Base-by-base conservation (phyloP, 2,329 filamentous ascomycete genomes). In the Volutella citrinella region DNA sequence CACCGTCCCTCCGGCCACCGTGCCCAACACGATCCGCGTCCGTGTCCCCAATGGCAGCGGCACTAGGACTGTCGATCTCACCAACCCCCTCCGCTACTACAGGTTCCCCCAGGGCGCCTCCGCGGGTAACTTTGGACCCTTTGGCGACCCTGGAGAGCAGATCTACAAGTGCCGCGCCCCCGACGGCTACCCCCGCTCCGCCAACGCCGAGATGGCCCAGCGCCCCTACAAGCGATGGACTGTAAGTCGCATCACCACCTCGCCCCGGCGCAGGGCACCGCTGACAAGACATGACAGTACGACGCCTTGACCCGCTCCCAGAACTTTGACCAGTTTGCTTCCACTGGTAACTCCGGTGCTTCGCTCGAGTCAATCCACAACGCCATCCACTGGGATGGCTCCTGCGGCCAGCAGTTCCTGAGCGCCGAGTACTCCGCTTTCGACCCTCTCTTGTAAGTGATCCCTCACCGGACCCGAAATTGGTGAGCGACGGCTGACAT, bases 81-180 rank as follows among this genome's bases (percentile, higher is more conserved):
- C 56, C 23, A 80, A 80, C 49, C 76, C 77, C 4, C 55, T 80
- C 1, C 66, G 65, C 43, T 66, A 63, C 36, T 81, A 70, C 54
- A 56, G 45, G 3, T 79, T 75, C 55, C 69, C 69, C 10, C 45
- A 50, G 38, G 52, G 54, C 29, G 63, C 58, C 15, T 36, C 68
- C 20, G 48, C 54, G 30, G 54, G 64, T 36, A 48, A 57, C 19
- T 72, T 65, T 36, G 63, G 66, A 18, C 43, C 51, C 12, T 52
- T 56, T 42, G 54, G 56, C 12, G 28, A 43, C 12, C 52, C 56
- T 42, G 54, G 56, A 10, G 28, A 43, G n/a, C 28, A 22, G 12
- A 73, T 68, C 11, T 61, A 60, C 30, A 61, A 70, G 19, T 69
- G 64, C 47, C 55, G 49, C 8, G 45, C 52, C 4, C 58, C 57